Evolutionary conservation across 2,329 filamentous ascomycete genomes (phyloP).

Genomic region (Calycina marina): DNA sequence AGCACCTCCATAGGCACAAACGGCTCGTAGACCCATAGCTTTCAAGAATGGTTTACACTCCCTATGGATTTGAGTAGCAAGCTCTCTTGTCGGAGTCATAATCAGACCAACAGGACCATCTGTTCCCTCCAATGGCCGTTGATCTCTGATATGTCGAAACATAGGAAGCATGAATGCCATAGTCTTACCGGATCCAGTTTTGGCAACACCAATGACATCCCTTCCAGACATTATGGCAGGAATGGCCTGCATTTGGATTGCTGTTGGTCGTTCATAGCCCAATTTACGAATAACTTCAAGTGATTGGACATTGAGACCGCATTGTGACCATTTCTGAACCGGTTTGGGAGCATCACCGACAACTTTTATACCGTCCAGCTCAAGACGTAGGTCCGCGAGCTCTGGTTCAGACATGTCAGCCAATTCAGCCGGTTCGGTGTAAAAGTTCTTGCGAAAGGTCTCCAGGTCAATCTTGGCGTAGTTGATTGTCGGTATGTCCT

Average conservation of each 20-base stretch:
- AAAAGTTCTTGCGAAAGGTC: constrained; percentile 86
- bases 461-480: constrained; percentile 78
- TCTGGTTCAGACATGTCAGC: constrained; percentile 74
- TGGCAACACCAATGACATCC: constrained; percentile 91
- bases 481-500: constrained; percentile 79
- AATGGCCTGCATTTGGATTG: constrained; percentile 90
- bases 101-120: constrained; percentile 83
- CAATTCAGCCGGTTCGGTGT: constrained; percentile 77
- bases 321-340: constrained; percentile 93
- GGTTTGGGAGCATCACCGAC: constrained; percentile 81
- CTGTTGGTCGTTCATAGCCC: constrained; percentile 76
- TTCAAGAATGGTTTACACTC: constrained; percentile 94
- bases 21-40: constrained; percentile 67
- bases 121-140: constrained; percentile 62
- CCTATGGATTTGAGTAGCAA: constrained; percentile 84
- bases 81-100: constrained; percentile 86
- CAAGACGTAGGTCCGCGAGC: constrained; percentile 63
- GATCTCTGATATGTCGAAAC: constrained; percentile 96
- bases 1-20: constrained; percentile 87
- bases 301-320: constrained; percentile 74
- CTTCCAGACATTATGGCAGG: constrained; percentile 91
- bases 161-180: constrained; percentile 90
- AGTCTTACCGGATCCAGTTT: constrained; percentile 96
- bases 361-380: constrained; percentile 92
- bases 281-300: constrained; percentile 71